A percentile compares a stretch with the other conserved stretches of the same genome.
phyloP scores from a whole-genome alignment of 495 filamentous ascomycete species.

The Amphirosellinia nigrospora region DNA sequence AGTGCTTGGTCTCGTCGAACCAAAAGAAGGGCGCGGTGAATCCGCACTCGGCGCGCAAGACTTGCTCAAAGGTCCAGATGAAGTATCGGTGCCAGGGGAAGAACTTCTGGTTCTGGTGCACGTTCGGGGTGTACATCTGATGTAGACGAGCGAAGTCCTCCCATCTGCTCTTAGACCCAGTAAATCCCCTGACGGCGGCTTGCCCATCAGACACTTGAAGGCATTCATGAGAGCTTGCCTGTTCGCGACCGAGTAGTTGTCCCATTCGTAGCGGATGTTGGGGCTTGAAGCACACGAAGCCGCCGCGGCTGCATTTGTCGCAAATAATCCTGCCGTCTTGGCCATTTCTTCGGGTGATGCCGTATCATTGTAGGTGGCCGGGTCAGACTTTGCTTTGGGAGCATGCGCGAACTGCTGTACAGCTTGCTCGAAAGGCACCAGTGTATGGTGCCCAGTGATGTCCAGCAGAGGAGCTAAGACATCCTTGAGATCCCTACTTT shows the following conservation, averaged over 20 bases:
- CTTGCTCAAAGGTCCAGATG: conserved; percentile 59
- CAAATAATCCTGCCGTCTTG: not conserved
- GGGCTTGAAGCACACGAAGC: conserved; percentile 26
- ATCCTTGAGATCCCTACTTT: not conserved
- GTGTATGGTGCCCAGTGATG: conserved; percentile 9
- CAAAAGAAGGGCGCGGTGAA: conserved; percentile 23
- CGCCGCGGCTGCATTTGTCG: not conserved
- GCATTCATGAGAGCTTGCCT: conserved; percentile 32
- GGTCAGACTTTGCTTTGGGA: conserved; percentile 23
- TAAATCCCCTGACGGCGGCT: conserved; percentile 31
- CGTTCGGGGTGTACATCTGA: conserved; percentile 21
- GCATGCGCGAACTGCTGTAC: conserved; percentile 15
- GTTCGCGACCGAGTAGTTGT: conserved; percentile 26
- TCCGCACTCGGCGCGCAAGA: conserved; percentile 63
- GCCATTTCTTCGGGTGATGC: conserved; percentile 4
- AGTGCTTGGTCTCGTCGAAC: conserved; percentile 31
- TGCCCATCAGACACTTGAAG: conserved; percentile 32
- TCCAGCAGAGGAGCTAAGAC: conserved; percentile 19
- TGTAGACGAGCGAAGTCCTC: conserved; percentile 27
- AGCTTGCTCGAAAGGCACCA: conserved; percentile 23
- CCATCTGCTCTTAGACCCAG: conserved; percentile 23
- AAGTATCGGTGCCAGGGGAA: conserved; percentile 66
- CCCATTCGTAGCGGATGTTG: conserved; percentile 34
- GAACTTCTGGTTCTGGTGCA: conserved; percentile 45
- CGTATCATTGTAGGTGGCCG: conserved; percentile 21